Evolutionary conservation across 129 eudicot species (phyloP).

Genomic region (Helianthus tuberosus): DNA sequence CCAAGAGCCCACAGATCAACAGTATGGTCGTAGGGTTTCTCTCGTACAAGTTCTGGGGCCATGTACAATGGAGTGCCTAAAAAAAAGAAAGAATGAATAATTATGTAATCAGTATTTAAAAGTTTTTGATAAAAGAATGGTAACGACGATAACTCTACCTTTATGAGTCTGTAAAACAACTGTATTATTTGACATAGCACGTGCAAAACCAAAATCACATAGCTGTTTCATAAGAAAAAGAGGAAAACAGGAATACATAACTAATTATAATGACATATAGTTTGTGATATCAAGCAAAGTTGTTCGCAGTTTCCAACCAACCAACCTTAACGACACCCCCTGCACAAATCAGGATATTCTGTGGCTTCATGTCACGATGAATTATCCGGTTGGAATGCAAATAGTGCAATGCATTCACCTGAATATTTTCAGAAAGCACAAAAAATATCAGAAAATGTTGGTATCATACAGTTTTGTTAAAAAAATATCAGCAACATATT

Average conservation of each 20-base stretch:
- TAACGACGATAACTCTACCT: conserved; percentile 46
- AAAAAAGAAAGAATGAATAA: conserved; percentile 14
- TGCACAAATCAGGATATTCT: conserved; percentile 90
- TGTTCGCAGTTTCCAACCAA: conserved; percentile 4
- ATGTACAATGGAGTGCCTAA: conserved; percentile 96
- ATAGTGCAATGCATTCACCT: conserved; percentile 96
- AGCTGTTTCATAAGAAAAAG: conserved; percentile 53
- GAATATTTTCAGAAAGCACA: conserved; percentile 29
- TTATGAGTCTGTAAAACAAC: conserved; percentile 92
- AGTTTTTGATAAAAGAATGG: neutral
- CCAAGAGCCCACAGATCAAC: conserved; percentile 98
- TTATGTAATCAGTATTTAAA: neutral
- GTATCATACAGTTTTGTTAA: neutral
- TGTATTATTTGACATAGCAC: conserved; percentile 98
- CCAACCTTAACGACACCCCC: conserved; percentile 90
- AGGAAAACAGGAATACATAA: neutral
- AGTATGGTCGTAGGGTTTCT: conserved; percentile 97
- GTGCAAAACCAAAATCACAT: conserved; percentile 99
- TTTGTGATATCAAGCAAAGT: neutral
- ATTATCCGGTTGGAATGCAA: conserved; percentile 95
- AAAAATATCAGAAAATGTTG: conserved; percentile 1
- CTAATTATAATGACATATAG: neutral
- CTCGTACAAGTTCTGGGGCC: conserved; percentile 99
- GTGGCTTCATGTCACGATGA: conserved; percentile 99
- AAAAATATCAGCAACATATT: too few species aligned